Evolutionary conservation across 345 rosid genomes (phyloP), one percentile per base, ranked within the genome.

Genomic region (Camelina sativa): DNA sequence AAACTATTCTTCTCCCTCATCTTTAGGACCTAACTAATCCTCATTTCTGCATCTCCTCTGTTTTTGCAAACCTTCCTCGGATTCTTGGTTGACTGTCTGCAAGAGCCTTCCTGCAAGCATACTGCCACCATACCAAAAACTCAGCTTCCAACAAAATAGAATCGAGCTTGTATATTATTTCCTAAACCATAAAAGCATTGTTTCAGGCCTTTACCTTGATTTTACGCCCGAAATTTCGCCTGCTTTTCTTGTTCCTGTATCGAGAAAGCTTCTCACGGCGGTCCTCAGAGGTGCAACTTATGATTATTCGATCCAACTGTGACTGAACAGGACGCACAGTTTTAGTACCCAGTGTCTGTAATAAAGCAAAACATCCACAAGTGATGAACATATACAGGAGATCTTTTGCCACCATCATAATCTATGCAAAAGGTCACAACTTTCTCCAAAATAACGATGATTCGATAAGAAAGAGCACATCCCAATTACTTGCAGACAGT

Each of bases 91-190:
- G 99, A 75, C 89, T 89, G 72, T 95, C 99, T 4, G 99, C 99
- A 17, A 95, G 93, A 34, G 94, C 94, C 85, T 95, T 95, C 91
- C 99, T 89, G 84, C 97, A 95, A 58, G 98, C 97, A 82, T 95
- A 95, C 99, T 95, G 85, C 28, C 22, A 76, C 37, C 76, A 55
- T 11, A 58, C 11, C 4, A 15, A 50, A 0, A 17, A 17, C 23
- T 58, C 67, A 75, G 61, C 19, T 48, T 37, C 52, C 38, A 20
- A 64, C 35, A 9, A 19, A 52, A 19, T 7, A 1, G 12, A 6
- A 47, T 23, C 28, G 34, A 11, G 8, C 17, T 67, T 28, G 38
- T 38, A 38, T 20, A 48, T 37, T 47, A 47, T 47, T 8, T 9
- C 23, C 23, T 48, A 48, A 48, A 9, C 22, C 37, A 0, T 44